A percentile compares a stretch with the other conserved stretches of the same genome.
phyloP scores from a whole-genome alignment of 2,329 filamentous ascomycete species.

The Stemphylium vesicarium region DNA sequence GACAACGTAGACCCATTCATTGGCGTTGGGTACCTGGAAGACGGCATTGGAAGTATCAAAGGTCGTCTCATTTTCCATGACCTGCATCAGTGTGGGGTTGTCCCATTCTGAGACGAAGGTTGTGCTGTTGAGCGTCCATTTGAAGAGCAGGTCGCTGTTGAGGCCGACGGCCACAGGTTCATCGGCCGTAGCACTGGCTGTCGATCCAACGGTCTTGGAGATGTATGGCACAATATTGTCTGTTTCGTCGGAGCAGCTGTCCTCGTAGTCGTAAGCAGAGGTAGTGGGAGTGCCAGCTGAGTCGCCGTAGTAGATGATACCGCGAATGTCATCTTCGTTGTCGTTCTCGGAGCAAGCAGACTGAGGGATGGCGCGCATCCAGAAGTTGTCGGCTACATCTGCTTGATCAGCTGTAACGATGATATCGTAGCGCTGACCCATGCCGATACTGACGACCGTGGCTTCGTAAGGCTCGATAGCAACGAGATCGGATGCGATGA shows the following conservation, averaged over 20 bases:
- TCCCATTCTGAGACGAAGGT: constrained; percentile 49
- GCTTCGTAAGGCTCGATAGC: constrained; percentile 51
- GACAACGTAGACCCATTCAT: constrained; percentile 51
- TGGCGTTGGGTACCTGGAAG: constrained; percentile 26
- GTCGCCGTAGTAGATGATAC: constrained; percentile 49
- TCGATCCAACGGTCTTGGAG: constrained; percentile 43
- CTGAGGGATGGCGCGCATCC: constrained; percentile 50
- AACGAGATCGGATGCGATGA: constrained; percentile 54
- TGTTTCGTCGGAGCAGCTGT: constrained; percentile 48
- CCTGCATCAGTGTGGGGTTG: constrained; percentile 48
- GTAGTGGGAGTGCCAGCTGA: constrained; percentile 39
- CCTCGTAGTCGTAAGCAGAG: constrained; percentile 42
- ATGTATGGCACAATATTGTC: constrained; percentile 33
- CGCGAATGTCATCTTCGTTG: constrained; percentile 42
- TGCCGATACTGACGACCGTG: constrained; percentile 48
- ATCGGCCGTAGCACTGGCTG: constrained; percentile 25
- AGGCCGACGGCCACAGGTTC: constrained; percentile 41
- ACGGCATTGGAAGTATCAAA: constrained; percentile 42
- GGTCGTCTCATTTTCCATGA: constrained; percentile 42
- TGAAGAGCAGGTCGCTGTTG: constrained; percentile 46
- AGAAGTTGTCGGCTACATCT: constrained; percentile 41
- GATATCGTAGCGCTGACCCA: constrained; percentile 52
- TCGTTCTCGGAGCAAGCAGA: constrained; percentile 47
- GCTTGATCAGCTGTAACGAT: constrained; percentile 43
- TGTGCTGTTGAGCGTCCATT: constrained; percentile 51